These are phyloP conservation scores for Phoma sp. DNA, from an alignment of 2,329 filamentous ascomycete genomes.

Conservation along the genomic window DNA sequence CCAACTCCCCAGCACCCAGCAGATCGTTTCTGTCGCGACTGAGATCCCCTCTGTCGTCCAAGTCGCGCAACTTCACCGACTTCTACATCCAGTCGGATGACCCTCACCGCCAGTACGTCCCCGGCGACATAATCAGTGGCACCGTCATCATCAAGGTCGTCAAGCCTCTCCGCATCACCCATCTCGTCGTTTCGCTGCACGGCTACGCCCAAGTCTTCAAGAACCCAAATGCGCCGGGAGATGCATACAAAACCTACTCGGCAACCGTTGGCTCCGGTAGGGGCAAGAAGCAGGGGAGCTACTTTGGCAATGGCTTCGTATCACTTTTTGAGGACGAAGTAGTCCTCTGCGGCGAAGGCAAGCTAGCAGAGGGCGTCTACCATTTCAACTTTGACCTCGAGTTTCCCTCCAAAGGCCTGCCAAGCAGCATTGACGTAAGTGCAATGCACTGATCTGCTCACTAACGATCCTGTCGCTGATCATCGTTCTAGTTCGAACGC, in stretches of 20 bases:
- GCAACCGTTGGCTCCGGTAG: slow-evolving; percentile 61
- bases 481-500: slow-evolving; percentile 77
- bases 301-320: slow-evolving; percentile 79
- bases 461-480: slow-evolving; percentile 23
- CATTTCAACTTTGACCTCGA: slow-evolving; percentile 79
- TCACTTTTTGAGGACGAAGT: slow-evolving; percentile 83
- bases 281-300: slow-evolving; percentile 60
- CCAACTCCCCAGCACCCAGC: slow-evolving; percentile 35
- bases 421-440: slow-evolving; percentile 93
- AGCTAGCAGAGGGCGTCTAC: slow-evolving; percentile 75
- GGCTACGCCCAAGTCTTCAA: slow-evolving; percentile 83
- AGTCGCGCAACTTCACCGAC: slow-evolving; percentile 72
- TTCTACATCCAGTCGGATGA: slow-evolving; percentile 80
- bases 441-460: slow-evolving; percentile 11
- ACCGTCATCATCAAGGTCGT: slow-evolving; percentile 74
- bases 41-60: slow-evolving; percentile 61
- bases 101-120: slow-evolving; percentile 76
- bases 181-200: slow-evolving; percentile 78
- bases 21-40: slow-evolving; percentile 60
- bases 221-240: slow-evolving; percentile 66
- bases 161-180: slow-evolving; percentile 78
- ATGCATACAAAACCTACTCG: slow-evolving; percentile 56
- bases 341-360: slow-evolving; percentile 78
- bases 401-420: slow-evolving; percentile 72
- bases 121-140: slow-evolving; percentile 76